Conservation (phyloP, 495 filamentous ascomycete species). For the Aspergillus mulundensis region DNA sequence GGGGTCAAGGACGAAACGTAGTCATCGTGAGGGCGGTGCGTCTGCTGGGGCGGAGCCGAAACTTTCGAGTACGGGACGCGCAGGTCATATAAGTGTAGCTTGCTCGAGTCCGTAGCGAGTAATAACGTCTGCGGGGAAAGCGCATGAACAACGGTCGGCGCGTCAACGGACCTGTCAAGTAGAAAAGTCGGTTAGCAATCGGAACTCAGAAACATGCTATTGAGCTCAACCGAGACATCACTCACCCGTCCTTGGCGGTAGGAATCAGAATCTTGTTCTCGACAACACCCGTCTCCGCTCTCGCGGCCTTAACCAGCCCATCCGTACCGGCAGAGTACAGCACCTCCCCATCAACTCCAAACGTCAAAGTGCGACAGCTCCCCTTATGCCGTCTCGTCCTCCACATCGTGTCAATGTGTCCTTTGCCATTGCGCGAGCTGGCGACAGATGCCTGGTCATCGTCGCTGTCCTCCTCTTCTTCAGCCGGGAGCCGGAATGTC, state of each 20-base stretch:
- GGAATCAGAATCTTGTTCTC: constrained; percentile 63
- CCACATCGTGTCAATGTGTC: constrained; percentile 80
- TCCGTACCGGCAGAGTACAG: constrained; percentile 91
- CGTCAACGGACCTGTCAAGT: constrained; percentile 47
- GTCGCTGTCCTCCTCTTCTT: constrained; percentile 34
- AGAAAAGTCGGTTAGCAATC: constrained; percentile 7
- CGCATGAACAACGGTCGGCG: constrained; percentile 70
- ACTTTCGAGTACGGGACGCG: constrained; percentile 58
- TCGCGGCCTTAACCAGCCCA: constrained; percentile 82
- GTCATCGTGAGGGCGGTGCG: constrained; percentile 82
- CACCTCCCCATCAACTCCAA: constrained; percentile 67
- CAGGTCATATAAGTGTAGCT: constrained; percentile 86
- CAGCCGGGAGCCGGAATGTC: constrained; percentile 70
- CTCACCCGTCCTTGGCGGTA: constrained; percentile 36
- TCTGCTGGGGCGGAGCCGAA: constrained; percentile 63
- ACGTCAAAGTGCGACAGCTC: constrained; percentile 76
- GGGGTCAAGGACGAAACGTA: constrained; percentile 88
- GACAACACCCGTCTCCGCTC: constrained; percentile 73
- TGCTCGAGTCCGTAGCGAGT: constrained; percentile 83
- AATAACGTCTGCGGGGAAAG: constrained; percentile 86
- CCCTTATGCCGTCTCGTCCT: constrained; percentile 86
- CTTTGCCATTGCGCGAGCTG: constrained; percentile 54
- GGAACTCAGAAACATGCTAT: constrained; percentile 9
- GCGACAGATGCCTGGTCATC: constrained; percentile 42
- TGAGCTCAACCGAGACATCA: background rate